A percentile compares a stretch with the other conserved stretches of the same genome.
Evolutionary conservation across 2,329 filamentous ascomycete species (phyloP).

Genomic region (Fusarium bulbicola): DNA sequence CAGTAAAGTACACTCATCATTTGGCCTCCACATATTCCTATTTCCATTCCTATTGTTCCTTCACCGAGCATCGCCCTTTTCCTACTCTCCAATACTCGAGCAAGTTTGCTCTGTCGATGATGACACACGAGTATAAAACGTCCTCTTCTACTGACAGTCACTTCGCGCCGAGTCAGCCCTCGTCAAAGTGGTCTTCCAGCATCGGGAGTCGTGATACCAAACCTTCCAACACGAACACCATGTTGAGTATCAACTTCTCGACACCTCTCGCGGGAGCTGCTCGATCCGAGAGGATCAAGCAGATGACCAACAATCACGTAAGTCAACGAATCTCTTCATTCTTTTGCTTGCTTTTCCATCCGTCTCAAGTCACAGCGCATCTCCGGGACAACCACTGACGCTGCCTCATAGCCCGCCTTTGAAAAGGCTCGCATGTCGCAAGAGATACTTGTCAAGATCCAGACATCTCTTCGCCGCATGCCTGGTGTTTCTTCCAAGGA

Average conservation of each 20-base stretch:
- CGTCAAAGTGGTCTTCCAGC: slow-evolving; percentile 33
- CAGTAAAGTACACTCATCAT: neutral
- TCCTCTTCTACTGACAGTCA: slow-evolving; percentile 12
- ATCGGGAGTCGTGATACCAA: slow-evolving; percentile 24
- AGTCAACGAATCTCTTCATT: slow-evolving; percentile 21
- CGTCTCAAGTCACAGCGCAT: neutral
- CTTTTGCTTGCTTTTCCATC: neutral
- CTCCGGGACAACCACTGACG: neutral
- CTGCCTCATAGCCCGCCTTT: slow-evolving; percentile 45
- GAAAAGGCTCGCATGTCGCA: slow-evolving; percentile 47
- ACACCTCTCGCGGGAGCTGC: slow-evolving; percentile 50
- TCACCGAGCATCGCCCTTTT: neutral
- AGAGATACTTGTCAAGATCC: slow-evolving; percentile 49
- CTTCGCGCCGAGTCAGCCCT: slow-evolving; percentile 9
- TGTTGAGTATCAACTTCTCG: slow-evolving; percentile 53
- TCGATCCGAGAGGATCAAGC: slow-evolving; percentile 49
- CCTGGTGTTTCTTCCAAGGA: slow-evolving; percentile 49
- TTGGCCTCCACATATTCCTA: neutral
- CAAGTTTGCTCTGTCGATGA: slow-evolving; percentile 8
- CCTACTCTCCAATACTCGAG: neutral
- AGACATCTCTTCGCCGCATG: slow-evolving; percentile 52
- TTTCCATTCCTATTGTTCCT: neutral
- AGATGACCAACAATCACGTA: slow-evolving; percentile 52
- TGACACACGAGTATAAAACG: slow-evolving; percentile 14
- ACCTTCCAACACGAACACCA: slow-evolving; percentile 32